Evolutionary conservation across 2,329 filamentous ascomycete species (phyloP).

Genomic region (Pseudogymnoascus sp.): DNA sequence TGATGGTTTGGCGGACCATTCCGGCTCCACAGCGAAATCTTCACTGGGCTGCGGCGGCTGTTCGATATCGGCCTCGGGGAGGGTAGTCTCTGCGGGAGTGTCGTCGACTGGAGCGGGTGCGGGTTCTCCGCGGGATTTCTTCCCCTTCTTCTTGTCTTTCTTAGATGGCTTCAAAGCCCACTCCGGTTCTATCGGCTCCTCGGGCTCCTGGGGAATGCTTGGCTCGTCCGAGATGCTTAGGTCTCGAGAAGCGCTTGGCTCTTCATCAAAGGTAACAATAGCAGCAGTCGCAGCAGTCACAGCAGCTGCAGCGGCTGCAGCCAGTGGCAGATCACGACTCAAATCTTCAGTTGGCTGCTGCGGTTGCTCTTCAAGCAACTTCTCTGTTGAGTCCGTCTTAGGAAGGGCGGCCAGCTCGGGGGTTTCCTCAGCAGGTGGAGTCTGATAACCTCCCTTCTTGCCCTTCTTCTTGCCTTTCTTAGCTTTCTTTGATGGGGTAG

Average conservation of each 20-base stretch:
- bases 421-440: not conserved
- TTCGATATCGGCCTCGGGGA: not conserved
- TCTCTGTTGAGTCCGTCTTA: not conserved
- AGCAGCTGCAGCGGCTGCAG: not conserved
- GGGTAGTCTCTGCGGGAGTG: not conserved
- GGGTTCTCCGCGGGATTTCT: not conserved
- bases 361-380: not conserved
- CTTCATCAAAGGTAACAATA: not conserved
- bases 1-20: constrained; percentile 1
- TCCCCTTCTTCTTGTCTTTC: constrained; percentile 9
- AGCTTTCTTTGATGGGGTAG: constrained; percentile 12
- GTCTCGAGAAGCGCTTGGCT: constrained; percentile 12
- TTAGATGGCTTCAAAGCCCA: constrained; percentile 4
- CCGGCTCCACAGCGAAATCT: not conserved
- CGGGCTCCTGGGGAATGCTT: constrained; percentile 7
- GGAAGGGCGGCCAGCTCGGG: not conserved
- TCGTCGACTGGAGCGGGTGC: not conserved
- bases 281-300: not conserved
- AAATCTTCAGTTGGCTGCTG: constrained; percentile 9
- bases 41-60: not conserved
- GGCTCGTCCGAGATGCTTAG: not conserved
- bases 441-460: not conserved
- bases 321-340: constrained; percentile 31
- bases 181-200: constrained; percentile 16
- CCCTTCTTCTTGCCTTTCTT: constrained; percentile 32